Evolutionary conservation across 1,284 basidiomycete species (phyloP).

Genomic region (Cutaneotrichosporon sp.): DNA sequence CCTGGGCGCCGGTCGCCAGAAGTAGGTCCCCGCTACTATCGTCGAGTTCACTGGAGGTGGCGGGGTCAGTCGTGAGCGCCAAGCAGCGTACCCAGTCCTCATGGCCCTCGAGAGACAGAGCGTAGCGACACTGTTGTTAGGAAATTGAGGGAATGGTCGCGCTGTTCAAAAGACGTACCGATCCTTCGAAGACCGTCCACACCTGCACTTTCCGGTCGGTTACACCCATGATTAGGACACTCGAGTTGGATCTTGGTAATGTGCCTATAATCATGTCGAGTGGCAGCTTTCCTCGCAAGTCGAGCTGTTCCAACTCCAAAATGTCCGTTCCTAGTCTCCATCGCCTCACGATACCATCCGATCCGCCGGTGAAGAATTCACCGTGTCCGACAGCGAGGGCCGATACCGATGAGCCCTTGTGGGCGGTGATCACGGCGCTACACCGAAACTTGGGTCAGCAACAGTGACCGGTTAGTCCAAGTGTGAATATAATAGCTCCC

Average conservation of each 20-base stretch:
- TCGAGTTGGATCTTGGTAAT: constrained; percentile 62
- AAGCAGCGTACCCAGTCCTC: constrained; percentile 89
- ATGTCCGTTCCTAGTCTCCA: constrained; percentile 53
- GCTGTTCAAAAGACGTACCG: too few relatives aligned
- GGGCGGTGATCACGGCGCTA: constrained; percentile 55
- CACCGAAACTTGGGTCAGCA: constrained; percentile 55
- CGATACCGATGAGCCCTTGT: constrained; percentile 62
- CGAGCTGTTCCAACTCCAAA: constrained; percentile 55
- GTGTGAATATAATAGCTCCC: too few relatives aligned
- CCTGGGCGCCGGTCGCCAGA: constrained; percentile 87
- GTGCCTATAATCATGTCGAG: constrained; percentile 61
- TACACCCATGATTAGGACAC: constrained; percentile 67
- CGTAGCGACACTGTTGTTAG: constrained; percentile 47
- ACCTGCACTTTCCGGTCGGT: constrained; percentile 73
- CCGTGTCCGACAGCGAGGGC: constrained; percentile 53
- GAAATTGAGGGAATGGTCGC: neutral
- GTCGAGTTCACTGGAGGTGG: too few relatives aligned
- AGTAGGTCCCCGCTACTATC: constrained; percentile 51
- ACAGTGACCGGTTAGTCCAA: too few relatives aligned
- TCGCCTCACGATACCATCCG: constrained; percentile 68
- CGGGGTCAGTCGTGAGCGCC: constrained; percentile 56
- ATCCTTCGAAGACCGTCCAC: constrained; percentile 62
- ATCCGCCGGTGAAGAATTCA: constrained; percentile 67
- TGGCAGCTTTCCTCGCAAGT: constrained; percentile 66
- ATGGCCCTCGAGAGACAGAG: constrained; percentile 68